These are phyloP conservation scores for Cutaneotrichosporon arboriforme DNA, from an alignment of 1,284 basidiomycete species.

Conservation along the genomic window DNA sequence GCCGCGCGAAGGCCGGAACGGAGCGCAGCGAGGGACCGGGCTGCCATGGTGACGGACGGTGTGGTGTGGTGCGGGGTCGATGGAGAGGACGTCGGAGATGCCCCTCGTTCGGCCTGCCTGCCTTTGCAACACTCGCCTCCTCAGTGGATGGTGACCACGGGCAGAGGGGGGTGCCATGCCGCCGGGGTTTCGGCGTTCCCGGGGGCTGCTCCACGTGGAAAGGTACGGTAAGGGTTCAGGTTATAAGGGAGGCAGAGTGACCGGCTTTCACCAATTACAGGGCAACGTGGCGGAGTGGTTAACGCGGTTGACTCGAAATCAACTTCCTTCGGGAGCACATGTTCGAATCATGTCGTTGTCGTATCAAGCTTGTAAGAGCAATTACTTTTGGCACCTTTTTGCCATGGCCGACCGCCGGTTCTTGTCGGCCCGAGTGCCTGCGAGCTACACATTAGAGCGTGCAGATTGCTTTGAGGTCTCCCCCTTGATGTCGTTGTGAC, in stretches of 20 bases:
- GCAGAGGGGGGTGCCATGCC: background rate
- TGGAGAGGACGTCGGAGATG: background rate
- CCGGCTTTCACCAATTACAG: no score
- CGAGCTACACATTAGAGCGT: no score
- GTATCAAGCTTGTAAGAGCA: background rate
- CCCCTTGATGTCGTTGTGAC: no score
- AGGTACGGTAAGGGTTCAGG: background rate
- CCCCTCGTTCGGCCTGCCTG: background rate
- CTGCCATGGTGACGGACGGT: constrained; percentile 26
- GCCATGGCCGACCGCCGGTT: no score
- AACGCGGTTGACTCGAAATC: constrained; percentile 6
- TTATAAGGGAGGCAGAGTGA: no score
- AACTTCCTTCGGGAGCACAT: constrained; percentile 5
- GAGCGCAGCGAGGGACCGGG: constrained; percentile 26
- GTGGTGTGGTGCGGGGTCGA: constrained; percentile 1
- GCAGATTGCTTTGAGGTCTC: no score
- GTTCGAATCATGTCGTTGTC: constrained; percentile 2
- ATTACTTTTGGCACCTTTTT: background rate
- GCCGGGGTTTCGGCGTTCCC: background rate
- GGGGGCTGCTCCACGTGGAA: background rate
- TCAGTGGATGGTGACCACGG: background rate
- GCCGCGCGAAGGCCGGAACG: constrained; percentile 17
- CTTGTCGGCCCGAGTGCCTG: background rate
- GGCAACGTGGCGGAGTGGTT: constrained; percentile 1
- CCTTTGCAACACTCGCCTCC: constrained; percentile 3